Conservation (phyloP, 805 yeast species). For the Teunomyces tritomae region DNA sequence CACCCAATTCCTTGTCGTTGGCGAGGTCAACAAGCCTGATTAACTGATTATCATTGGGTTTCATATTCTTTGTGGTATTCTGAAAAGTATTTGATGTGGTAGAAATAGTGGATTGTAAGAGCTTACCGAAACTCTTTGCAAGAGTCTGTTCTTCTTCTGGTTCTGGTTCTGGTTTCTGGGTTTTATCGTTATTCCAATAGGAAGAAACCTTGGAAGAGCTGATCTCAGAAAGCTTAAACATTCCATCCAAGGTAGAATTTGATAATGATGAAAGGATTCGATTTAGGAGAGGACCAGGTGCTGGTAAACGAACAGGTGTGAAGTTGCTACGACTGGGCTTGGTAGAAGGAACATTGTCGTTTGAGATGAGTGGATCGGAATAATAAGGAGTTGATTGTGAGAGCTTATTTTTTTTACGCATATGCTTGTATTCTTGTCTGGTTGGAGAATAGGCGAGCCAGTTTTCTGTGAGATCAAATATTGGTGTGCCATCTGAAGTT, state of each 20-base stretch:
- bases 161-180: constrained; percentile 5
- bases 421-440: constrained; percentile 30
- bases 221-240: constrained; percentile 47
- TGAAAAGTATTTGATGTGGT: constrained; percentile 24
- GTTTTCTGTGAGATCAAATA: constrained; percentile 48
- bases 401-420: constrained; percentile 18
- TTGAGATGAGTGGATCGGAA: constrained; percentile 10
- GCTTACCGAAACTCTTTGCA: constrained; percentile 30
- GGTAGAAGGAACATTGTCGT: neutral
- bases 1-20: constrained; percentile 34
- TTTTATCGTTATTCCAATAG: constrained; percentile 25
- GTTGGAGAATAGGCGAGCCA: constrained; percentile 51
- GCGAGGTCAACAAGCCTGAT: constrained; percentile 49
- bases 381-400: neutral
- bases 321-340: constrained; percentile 14
- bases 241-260: constrained; percentile 51
- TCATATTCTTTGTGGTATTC: constrained; percentile 17
- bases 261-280: constrained; percentile 50
- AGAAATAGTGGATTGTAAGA: constrained; percentile 34
- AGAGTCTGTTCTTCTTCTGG: constrained; percentile 18
- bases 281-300: constrained; percentile 45
- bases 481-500: constrained; percentile 33
- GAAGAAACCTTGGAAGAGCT: constrained; percentile 44
- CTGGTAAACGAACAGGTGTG: constrained; percentile 48
- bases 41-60: constrained; percentile 33